Evolutionary conservation across 495 filamentous ascomycete species (phyloP).

Genomic region (Apodospora peruviana): DNA sequence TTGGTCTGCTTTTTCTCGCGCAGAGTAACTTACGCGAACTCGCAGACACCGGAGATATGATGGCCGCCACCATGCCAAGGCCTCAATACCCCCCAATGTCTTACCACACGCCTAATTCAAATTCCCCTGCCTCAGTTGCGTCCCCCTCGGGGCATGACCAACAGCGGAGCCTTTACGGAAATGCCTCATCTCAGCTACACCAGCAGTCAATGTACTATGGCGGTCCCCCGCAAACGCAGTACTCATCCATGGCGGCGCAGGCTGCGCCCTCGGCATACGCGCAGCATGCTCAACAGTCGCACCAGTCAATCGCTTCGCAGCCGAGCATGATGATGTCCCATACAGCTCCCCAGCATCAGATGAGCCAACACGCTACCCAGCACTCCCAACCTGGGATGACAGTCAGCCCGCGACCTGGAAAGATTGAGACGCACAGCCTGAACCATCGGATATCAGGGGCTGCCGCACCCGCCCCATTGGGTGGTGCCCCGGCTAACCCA

Average conservation of each 20-base stretch:
- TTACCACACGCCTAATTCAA: constrained; percentile 93
- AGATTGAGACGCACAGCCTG: constrained; percentile 55
- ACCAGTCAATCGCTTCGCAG: constrained; percentile 53
- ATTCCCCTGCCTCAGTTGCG: constrained; percentile 91
- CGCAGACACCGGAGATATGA: constrained; percentile 80
- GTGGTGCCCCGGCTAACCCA: constrained; percentile 31
- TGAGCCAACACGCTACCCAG: constrained; percentile 39
- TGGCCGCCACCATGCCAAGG: constrained; percentile 87
- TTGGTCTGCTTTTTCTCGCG: constrained; percentile 6
- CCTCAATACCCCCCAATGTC: constrained; percentile 78
- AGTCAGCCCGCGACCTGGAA: constrained; percentile 55
- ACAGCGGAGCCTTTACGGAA: constrained; percentile 77
- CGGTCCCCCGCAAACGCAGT: constrained; percentile 50
- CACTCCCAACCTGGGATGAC: constrained; percentile 49
- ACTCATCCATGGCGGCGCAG: constrained; percentile 62
- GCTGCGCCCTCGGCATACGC: constrained; percentile 69
- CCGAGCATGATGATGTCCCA: constrained; percentile 56
- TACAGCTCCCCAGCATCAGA: constrained; percentile 44
- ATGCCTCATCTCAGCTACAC: constrained; percentile 69
- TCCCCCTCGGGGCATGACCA: constrained; percentile 87
- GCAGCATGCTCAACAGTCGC: constrained; percentile 65
- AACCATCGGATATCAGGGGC: constrained; percentile 48
- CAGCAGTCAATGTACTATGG: constrained; percentile 72
- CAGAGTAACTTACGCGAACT: constrained; percentile 19
- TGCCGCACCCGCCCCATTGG: constrained; percentile 51